These are phyloP conservation scores for Geum urbanum DNA, from an alignment of 306 rosid genomes.

Conservation along the genomic window DNA sequence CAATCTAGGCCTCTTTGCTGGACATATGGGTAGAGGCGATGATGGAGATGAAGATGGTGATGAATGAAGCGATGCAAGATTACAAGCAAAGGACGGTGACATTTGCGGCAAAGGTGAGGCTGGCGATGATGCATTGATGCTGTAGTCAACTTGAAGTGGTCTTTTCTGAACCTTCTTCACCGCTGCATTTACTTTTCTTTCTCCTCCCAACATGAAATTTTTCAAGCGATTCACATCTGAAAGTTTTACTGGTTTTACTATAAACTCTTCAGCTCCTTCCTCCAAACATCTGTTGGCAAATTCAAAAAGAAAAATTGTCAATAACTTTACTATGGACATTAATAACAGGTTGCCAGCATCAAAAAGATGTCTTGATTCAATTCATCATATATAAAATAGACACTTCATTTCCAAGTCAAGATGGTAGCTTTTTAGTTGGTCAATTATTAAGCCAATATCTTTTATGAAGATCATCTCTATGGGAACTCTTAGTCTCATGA, in stretches of 20 bases:
- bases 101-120: slow-evolving; percentile 17
- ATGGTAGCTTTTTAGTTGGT: neutral
- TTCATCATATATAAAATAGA: neutral
- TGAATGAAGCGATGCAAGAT: slow-evolving; percentile 23
- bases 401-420: neutral
- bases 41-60: slow-evolving; percentile 18
- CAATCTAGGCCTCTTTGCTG: slow-evolving; percentile 54
- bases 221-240: slow-evolving; percentile 78
- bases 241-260: slow-evolving; percentile 80
- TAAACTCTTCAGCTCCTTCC: slow-evolving; percentile 95
- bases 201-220: slow-evolving; percentile 60
- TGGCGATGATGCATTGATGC: slow-evolving; percentile 8
- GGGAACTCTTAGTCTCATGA: neutral
- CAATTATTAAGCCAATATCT: slow-evolving; percentile 1
- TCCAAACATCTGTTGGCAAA: slow-evolving; percentile 64
- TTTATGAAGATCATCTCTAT: neutral
- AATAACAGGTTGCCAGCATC: neutral
- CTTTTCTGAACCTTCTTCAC: slow-evolving; percentile 33
- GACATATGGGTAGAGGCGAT: slow-evolving; percentile 28
- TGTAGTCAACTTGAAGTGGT: slow-evolving; percentile 34
- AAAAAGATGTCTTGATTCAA: neutral
- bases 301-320: neutral
- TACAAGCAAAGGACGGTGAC: slow-evolving; percentile 30
- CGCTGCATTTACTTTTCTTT: slow-evolving; percentile 35
- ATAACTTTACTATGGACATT: too few relatives aligned